Evolutionary conservation across 75 land plant genomes (phyloP).

Genomic region (Pinus taeda): DNA sequence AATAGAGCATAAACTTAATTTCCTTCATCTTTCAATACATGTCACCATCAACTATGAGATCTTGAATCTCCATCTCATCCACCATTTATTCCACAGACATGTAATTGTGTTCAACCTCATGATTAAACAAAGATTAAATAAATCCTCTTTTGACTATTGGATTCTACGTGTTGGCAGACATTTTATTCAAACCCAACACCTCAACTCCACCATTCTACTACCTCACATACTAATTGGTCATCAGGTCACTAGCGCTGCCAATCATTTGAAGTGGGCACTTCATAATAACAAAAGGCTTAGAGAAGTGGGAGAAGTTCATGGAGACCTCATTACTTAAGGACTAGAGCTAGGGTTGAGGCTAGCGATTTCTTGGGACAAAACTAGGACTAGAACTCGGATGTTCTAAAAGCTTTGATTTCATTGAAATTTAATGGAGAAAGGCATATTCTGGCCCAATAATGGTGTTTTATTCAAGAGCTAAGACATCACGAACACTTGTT

Average conservation of each 20-base stretch:
- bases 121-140: no score
- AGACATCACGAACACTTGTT: not conserved
- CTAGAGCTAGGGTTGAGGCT: not conserved
- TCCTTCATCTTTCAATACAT: no score
- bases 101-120: no score
- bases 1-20: no score
- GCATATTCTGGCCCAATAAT: not conserved
- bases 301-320: slow-evolving; percentile 9
- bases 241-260: not conserved
- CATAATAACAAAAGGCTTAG: not conserved
- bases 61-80: no score
- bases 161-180: not conserved
- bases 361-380: not conserved
- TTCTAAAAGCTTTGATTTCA: not conserved
- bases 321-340: not conserved
- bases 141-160: no score
- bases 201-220: not conserved
- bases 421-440: not conserved
- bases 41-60: no score
- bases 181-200: not conserved
- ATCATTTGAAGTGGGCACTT: not conserved
- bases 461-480: not conserved
- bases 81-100: no score
- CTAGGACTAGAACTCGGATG: no score
- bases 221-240: not conserved